phyloP scores from a whole-genome alignment of 768 basidiomycete species.

The Mycena amicta region DNA sequence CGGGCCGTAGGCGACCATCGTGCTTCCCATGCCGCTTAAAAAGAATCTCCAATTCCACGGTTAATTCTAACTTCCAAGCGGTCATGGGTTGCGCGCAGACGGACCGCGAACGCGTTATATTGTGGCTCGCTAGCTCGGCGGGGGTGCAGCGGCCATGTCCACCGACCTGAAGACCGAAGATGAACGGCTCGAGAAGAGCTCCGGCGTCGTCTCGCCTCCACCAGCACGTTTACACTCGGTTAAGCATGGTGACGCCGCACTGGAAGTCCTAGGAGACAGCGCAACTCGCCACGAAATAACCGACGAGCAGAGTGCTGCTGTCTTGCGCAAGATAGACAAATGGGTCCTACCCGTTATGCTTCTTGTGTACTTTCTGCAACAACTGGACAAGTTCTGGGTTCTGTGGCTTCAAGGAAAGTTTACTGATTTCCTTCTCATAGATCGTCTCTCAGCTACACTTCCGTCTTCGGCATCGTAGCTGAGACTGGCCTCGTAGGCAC shows the following conservation, averaged over 20 bases:
- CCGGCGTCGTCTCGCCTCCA: slow-evolving; percentile 12
- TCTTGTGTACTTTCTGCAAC: slow-evolving; percentile 45
- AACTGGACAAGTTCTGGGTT: slow-evolving; percentile 43
- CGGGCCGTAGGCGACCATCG: no score
- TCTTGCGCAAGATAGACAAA: slow-evolving; percentile 42
- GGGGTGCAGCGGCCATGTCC: not conserved
- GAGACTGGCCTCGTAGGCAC: slow-evolving; percentile 40
- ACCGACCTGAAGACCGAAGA: slow-evolving; percentile 1
- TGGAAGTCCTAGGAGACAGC: slow-evolving; percentile 31
- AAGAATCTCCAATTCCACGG: no score
- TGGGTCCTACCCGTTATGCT: slow-evolving; percentile 43
- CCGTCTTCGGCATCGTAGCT: slow-evolving; percentile 44
- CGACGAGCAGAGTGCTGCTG: slow-evolving; percentile 32
- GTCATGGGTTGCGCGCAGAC: not conserved
- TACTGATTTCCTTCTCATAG: slow-evolving; percentile 23
- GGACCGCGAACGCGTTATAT: no score
- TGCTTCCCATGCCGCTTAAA: no score
- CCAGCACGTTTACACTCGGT: not conserved
- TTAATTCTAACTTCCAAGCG: no score
- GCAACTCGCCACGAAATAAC: slow-evolving; percentile 29
- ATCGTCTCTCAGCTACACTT: slow-evolving; percentile 50
- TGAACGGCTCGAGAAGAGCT: slow-evolving; percentile 15
- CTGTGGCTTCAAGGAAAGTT: not conserved
- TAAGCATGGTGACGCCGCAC: slow-evolving; percentile 34
- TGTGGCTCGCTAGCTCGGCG: no score